Evolutionary conservation across 2,329 filamentous ascomycete species (phyloP).

Genomic region (Arthroderma sp.): DNA sequence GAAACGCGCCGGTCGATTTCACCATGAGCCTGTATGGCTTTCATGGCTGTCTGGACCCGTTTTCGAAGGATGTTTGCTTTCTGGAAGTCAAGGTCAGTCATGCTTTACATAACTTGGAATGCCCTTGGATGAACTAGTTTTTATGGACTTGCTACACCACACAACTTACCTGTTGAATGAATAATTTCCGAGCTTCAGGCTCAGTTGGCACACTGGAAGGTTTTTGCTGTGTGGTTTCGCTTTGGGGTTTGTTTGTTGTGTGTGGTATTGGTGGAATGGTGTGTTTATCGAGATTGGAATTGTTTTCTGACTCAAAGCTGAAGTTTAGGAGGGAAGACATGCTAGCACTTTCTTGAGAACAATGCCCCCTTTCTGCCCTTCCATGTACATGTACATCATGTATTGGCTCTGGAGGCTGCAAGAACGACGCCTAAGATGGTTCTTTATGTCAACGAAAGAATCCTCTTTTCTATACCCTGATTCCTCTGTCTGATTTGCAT

Average conservation of each 20-base stretch:
- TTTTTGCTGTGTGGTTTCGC: constrained; percentile 7
- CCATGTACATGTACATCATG: not conserved
- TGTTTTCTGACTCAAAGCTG: constrained; percentile 10
- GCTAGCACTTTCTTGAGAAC: constrained; percentile 6
- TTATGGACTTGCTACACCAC: not conserved
- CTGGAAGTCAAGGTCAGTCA: constrained; percentile 12
- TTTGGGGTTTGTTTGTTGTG: too few relatives aligned
- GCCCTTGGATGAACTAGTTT: not conserved
- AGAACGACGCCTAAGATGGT: constrained; percentile 3
- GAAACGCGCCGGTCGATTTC: constrained; percentile 27
- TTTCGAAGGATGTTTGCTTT: constrained; percentile 28
- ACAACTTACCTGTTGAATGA: constrained; percentile 27
- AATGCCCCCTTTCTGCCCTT: not conserved
- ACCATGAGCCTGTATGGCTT: constrained; percentile 23
- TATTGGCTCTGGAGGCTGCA: constrained; percentile 2
- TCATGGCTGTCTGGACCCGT: constrained; percentile 29
- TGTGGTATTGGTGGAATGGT: constrained; percentile 9
- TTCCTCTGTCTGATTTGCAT: too few relatives aligned
- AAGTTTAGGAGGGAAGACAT: constrained; percentile 12
- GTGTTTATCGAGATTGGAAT: constrained; percentile 6
- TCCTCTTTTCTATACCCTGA: too few relatives aligned
- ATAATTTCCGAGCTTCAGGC: constrained; percentile 24
- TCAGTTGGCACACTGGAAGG: constrained; percentile 20
- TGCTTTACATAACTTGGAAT: not conserved
- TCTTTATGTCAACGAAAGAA: not conserved